Evolutionary conservation across 2,329 filamentous ascomycete genomes (phyloP), one percentile per base, ranked within the genome.

Genomic region (Lomentospora prolificans): DNA sequence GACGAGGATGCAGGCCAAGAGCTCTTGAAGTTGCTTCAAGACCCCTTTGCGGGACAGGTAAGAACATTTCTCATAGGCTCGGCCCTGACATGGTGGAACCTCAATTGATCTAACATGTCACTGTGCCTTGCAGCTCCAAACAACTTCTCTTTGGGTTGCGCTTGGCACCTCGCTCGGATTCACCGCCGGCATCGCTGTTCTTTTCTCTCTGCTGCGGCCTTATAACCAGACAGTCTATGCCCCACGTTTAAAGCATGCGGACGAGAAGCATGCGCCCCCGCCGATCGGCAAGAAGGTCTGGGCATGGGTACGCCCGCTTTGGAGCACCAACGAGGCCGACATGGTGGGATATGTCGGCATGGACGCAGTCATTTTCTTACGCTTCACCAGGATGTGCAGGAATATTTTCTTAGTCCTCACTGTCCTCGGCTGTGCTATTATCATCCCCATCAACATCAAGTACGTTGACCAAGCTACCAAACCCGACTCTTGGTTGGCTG

Each of bases 201-300:
- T 84, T 61, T 99, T 97, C 77, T 96, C 90, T 60, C 75, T 96
- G 63, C 77, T 97, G 56, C 88, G 94, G 58, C 94, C 94, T 4
- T 90, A 91, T 70, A 92, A 97, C 70, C 87, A 86, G 56, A 81
- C 92, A 62, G 89, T 99, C 51, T 99, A 99, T 72, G 91, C 94
- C 3, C 94, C 94, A 41, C 92, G 95, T 68, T 77, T 95, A 51
- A 95, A 95, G 68, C 86, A 96, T 75, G 87, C 90, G 67, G 92
- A 97, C 68, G 84, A 90, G 62, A 90, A 87, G 70, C 90, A 96
- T 73, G 82, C 88, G 8, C 94, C 92, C 17, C 94, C 94, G 10
- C 84, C 87, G 1, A 79, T 97, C 64, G 89, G 87, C 56, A 95
- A 87, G 66, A 87, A 89, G n/a, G 74, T 92, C 8, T 90, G 95